Evolutionary conservation across 306 rosid genomes (phyloP).

Genomic region (Ziziphus jujuba): DNA sequence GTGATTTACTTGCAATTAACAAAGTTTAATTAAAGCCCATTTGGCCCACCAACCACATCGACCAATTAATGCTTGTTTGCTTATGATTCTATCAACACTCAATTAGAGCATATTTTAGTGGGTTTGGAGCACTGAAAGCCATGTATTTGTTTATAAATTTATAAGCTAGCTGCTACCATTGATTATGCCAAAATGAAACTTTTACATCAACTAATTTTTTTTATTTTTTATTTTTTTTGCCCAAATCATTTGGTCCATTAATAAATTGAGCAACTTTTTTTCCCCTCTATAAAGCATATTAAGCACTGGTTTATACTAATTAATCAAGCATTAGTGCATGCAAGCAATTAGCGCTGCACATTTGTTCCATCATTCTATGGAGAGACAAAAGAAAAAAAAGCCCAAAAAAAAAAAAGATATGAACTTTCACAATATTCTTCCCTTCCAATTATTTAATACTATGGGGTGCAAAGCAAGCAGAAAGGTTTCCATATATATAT

Average conservation of each 20-base stretch:
- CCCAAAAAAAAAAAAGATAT: too few relatives aligned
- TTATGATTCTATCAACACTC: too few relatives aligned
- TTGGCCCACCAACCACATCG: too few relatives aligned
- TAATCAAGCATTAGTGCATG: background rate
- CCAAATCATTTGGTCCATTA: background rate
- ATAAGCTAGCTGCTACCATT: too few relatives aligned
- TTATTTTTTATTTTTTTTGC: background rate
- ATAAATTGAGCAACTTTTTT: background rate
- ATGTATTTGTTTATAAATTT: too few relatives aligned
- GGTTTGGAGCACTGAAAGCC: too few relatives aligned
- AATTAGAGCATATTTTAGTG: too few relatives aligned
- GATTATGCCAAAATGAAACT: too few relatives aligned
- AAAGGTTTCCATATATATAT: background rate
- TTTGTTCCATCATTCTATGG: background rate
- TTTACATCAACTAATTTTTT: background rate
- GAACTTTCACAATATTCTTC: conserved; percentile 4
- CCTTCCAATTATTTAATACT: background rate
- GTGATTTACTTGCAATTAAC: too few relatives aligned
- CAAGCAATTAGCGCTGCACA: conserved; percentile 1
- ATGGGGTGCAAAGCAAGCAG: background rate
- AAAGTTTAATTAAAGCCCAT: too few relatives aligned
- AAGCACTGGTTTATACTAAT: background rate
- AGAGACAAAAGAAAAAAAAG: background rate
- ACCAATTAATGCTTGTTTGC: too few relatives aligned
- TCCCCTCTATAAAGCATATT: background rate